Evolutionary conservation across 169 alveolate genomes (phyloP).

Genomic region (Eimeria falciformis): DNA sequence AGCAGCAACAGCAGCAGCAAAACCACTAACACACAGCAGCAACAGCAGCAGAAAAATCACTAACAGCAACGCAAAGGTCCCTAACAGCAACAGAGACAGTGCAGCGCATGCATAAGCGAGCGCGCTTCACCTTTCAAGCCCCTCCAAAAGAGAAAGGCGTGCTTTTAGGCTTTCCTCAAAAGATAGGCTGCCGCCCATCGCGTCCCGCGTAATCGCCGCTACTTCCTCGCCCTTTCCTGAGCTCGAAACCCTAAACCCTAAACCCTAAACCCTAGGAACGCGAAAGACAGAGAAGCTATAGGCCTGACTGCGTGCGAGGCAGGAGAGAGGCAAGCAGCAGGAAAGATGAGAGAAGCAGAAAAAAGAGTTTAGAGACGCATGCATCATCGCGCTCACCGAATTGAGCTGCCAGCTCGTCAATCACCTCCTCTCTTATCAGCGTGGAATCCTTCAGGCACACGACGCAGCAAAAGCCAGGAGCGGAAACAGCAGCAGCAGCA

Average conservation of each 20-base stretch:
- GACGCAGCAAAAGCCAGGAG: background rate
- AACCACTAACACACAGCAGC: background rate
- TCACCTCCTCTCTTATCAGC: conserved; percentile 46
- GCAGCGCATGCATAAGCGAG: conserved; percentile 23
- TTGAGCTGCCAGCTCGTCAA: conserved; percentile 47
- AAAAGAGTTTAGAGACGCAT: no score
- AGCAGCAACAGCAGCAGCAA: background rate
- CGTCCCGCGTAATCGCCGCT: background rate
- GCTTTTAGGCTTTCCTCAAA: background rate
- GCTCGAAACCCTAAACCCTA: conserved; percentile 16
- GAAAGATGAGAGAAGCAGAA: no score
- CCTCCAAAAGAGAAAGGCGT: background rate
- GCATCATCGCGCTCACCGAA: background rate
- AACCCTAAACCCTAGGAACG: conserved; percentile 32
- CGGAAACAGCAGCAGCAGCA: conserved; percentile 33
- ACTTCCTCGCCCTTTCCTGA: conserved; percentile 13
- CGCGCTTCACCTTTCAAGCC: background rate
- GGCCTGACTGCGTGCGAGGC: no score
- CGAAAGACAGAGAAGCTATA: no score
- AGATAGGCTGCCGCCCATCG: conserved; percentile 1
- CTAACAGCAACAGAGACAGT: conserved; percentile 18
- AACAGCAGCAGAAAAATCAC: conserved; percentile 11
- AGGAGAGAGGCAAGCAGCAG: no score
- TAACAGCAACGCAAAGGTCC: background rate
- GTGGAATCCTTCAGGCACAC: conserved; percentile 39